phyloP scores from a whole-genome alignment of 2,329 filamentous ascomycete genomes.

The Dryadomyces quercus-mongolicae region DNA sequence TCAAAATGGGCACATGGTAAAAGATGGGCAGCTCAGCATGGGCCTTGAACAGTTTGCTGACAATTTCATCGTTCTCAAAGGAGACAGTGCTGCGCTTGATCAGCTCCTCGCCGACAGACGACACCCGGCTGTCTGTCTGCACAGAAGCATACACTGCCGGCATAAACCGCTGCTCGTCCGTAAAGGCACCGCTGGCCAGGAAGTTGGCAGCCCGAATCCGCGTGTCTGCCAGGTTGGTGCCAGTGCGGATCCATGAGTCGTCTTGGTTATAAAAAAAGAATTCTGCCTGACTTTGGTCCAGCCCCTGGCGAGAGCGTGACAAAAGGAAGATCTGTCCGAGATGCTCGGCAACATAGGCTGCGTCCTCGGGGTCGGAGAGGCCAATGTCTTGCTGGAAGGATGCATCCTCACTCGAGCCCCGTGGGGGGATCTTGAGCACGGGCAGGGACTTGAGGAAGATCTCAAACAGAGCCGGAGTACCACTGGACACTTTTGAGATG shows the following conservation, averaged over 20 bases:
- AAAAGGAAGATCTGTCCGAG: constrained; percentile 69
- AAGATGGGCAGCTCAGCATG: constrained; percentile 64
- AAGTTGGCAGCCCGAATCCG: constrained; percentile 60
- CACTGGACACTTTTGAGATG: constrained; percentile 45
- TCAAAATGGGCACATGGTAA: constrained; percentile 66
- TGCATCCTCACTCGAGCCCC: constrained; percentile 68
- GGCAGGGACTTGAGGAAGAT: constrained; percentile 67
- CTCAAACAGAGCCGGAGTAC: constrained; percentile 59
- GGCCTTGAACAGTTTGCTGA: constrained; percentile 56
- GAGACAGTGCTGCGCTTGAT: constrained; percentile 68
- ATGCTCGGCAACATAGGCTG: constrained; percentile 60
- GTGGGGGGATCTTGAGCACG: constrained; percentile 57
- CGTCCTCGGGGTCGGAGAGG: constrained; percentile 55
- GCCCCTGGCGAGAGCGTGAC: neutral
- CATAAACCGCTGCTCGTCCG: constrained; percentile 69
- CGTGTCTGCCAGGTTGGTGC: constrained; percentile 55
- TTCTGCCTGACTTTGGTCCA: constrained; percentile 37
- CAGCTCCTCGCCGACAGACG: constrained; percentile 77
- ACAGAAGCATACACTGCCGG: constrained; percentile 75
- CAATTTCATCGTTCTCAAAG: constrained; percentile 54
- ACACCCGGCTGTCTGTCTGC: constrained; percentile 68
- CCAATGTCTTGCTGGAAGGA: constrained; percentile 54
- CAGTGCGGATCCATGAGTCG: constrained; percentile 50
- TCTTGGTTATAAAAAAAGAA: constrained; percentile 60
- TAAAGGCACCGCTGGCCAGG: constrained; percentile 76